Evolutionary conservation across 495 filamentous ascomycete genomes (phyloP).

Genomic region (Thermochaetoides thermophila): DNA sequence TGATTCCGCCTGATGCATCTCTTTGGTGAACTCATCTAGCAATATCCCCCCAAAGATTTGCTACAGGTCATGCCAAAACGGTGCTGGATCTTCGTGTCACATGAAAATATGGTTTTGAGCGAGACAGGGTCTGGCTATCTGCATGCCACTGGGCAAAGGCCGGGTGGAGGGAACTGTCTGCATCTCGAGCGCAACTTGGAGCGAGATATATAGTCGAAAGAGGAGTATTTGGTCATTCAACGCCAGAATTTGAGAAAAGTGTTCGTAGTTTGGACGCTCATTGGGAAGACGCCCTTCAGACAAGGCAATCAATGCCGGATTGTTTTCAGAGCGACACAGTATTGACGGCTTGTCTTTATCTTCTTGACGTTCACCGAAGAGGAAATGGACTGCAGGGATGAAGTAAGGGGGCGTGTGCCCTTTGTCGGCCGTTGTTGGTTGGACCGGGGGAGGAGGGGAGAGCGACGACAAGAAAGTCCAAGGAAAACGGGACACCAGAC

Average conservation of each 20-base stretch:
- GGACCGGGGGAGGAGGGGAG: no score
- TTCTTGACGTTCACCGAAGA: conserved; percentile 19
- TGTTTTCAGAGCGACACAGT: conserved; percentile 37
- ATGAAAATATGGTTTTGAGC: no score
- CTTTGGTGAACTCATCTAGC: conserved; percentile 33
- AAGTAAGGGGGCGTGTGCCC: conserved; percentile 6
- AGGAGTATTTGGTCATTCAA: conserved; percentile 25
- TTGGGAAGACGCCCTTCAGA: conserved; percentile 31
- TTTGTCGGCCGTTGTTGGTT: conserved; percentile 5
- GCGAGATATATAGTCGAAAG: conserved; percentile 32
- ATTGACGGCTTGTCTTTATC: conserved; percentile 16
- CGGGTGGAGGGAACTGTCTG: no score
- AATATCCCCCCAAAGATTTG: conserved; percentile 21
- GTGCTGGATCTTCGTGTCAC: no score
- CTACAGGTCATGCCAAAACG: conserved; percentile 20
- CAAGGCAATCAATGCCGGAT: conserved; percentile 36
- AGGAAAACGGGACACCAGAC: conserved; percentile 3
- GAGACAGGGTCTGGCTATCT: no score
- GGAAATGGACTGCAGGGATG: conserved; percentile 30
- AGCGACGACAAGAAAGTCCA: no score
- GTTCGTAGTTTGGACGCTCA: conserved; percentile 36
- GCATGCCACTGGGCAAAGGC: no score
- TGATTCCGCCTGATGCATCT: conserved; percentile 26
- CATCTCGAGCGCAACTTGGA: conserved; percentile 22
- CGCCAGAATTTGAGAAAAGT: conserved; percentile 29